Percentiles rank a stretch among this genome's conserved stretches.
phyloP scores from a whole-genome alignment of 2,329 filamentous ascomycete genomes.

The Gaeumannomyces tritici region DNA sequence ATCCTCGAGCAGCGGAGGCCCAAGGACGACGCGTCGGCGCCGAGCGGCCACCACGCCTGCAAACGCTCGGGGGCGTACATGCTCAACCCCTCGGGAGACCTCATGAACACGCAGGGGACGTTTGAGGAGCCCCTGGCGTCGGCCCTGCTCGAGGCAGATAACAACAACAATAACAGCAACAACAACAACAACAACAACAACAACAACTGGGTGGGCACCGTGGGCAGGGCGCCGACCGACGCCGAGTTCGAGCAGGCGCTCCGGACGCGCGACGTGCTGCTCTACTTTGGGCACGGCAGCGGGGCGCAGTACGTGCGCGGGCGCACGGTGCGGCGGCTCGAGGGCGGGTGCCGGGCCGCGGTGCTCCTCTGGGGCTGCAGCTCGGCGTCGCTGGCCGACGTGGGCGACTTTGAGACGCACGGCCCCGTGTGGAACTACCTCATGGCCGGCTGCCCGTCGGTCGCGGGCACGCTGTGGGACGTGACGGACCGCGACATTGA shows the following conservation, averaged over 20 bases:
- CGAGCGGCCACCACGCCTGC: conserved; percentile 44
- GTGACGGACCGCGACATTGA: conserved; percentile 97
- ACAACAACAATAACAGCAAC: no score
- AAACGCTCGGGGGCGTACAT: conserved; percentile 59
- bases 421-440: conserved; percentile 90
- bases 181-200: neutral
- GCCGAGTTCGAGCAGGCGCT: conserved; percentile 65
- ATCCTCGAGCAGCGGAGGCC: conserved; percentile 44
- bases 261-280: conserved; percentile 56
- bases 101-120: conserved; percentile 67
- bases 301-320: conserved; percentile 90
- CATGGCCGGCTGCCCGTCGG: conserved; percentile 73
- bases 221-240: conserved; percentile 63
- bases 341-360: conserved; percentile 58
- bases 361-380: conserved; percentile 92
- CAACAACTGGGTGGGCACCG: conserved; percentile 54
- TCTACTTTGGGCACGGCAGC: conserved; percentile 96
- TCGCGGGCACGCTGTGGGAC: conserved; percentile 93
- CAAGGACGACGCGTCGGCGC: conserved; percentile 9
- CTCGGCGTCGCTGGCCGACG: conserved; percentile 70
- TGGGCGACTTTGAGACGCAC: conserved; percentile 82
- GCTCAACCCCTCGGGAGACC: conserved; percentile 79
- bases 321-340: conserved; percentile 69
- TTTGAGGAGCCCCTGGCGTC: conserved; percentile 58
- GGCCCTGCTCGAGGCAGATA: neutral